Base-by-base conservation (phyloP, 2,329 filamentous ascomycete genomes). In the Hypoxylon sp. region DNA sequence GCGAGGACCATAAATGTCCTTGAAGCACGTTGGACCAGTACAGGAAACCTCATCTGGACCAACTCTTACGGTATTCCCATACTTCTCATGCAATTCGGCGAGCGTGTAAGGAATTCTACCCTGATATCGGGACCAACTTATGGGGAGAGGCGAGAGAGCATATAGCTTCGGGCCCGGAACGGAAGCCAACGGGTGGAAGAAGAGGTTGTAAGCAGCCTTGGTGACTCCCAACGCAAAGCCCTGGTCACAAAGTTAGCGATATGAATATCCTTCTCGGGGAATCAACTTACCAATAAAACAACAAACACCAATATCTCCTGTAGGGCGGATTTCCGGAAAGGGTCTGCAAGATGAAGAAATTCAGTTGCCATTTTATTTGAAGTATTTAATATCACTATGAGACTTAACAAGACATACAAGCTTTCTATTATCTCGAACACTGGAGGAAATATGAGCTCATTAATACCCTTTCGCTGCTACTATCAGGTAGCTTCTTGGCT, bases 41-140 rank as follows among this genome's bases (percentile, higher is more conserved):
- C 72, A 74, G 3, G 69, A 69, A 7, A 77, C 64, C n/a, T 68
- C 62, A 21, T 69, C 67, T 1, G 74, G 73, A 0, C 61, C 63
- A 11, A 71, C 64, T 2, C 74, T 70, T 9, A 77, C 64, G 3
- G 75, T 65, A 27, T 60, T 43, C n/a, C 84, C 85, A 43, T 72
- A 72, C 26, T 66, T 60, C 26, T 65, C 57, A 49, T 71, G 69
- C 9, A 71, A 57, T 7, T 60, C 54, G 23, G 43, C 42, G 30
- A 60, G 49, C 20, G 23, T 50, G 20, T 50, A 54, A 2, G 52
- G 57, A 2, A 32, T 20, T 11, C 6, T 49, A 1, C 59, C 59
- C 3, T 30, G 32, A 2, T 31, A 35, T 17, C 57, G 49, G 2
- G 42, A 48, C 48, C 26, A 43, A 9, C 51, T 55, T 40, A 58